phyloP scores from a whole-genome alignment of 2,329 filamentous ascomycete species.

The Trichoderma sp. region DNA sequence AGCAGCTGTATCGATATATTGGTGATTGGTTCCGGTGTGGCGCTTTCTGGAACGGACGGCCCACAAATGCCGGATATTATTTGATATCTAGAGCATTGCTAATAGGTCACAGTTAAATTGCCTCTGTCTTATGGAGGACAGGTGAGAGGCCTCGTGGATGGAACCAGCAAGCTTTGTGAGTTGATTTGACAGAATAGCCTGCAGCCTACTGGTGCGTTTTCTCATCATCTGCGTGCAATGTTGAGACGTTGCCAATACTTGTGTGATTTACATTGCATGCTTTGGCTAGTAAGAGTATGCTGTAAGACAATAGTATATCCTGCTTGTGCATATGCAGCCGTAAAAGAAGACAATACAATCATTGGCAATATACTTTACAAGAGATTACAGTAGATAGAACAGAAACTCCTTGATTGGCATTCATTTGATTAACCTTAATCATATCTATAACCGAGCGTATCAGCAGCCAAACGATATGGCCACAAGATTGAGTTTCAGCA shows the following conservation, averaged over 20 bases:
- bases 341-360: background rate
- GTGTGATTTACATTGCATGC: background rate
- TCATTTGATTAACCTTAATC: background rate
- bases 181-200: background rate
- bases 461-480: background rate
- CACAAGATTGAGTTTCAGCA: background rate
- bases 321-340: background rate
- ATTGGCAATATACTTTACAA: background rate
- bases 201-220: background rate
- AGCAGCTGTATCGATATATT: background rate
- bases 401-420: background rate
- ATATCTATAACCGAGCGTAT: background rate
- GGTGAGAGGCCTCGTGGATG: background rate
- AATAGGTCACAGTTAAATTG: background rate
- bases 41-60: background rate
- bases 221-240: background rate
- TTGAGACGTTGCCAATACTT: accelerated
- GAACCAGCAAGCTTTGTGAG: background rate
- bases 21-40: background rate
- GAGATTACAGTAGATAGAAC: background rate
- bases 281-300: background rate
- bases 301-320: background rate
- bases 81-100: background rate
- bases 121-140: background rate
- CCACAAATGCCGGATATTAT: background rate